phyloP scores from a whole-genome alignment of 2,329 filamentous ascomycete genomes.

The Didymella keratinophila region DNA sequence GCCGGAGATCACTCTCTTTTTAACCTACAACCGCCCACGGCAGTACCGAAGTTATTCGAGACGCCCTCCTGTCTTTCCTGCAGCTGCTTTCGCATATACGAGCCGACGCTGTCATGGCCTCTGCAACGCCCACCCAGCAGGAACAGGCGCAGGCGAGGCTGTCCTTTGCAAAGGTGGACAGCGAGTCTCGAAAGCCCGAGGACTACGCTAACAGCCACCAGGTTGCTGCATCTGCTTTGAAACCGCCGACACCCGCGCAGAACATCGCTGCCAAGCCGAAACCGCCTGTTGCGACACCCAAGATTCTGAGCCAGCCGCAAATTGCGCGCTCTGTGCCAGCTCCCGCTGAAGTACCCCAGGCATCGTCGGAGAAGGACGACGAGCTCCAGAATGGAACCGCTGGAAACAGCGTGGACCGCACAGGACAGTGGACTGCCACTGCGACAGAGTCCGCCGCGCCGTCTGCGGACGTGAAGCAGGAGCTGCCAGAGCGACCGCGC shows the following conservation, averaged over 20 bases:
- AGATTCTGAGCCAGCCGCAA: constrained; percentile 31
- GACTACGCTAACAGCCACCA: constrained; percentile 32
- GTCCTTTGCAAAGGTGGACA: constrained; percentile 78
- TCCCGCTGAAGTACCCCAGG: constrained; percentile 30
- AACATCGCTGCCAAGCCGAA: constrained; percentile 32
- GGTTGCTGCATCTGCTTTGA: constrained; percentile 53
- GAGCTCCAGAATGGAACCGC: constrained; percentile 15
- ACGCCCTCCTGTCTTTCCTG: constrained; percentile 13
- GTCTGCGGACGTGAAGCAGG: constrained; percentile 57
- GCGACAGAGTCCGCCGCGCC: constrained; percentile 31
- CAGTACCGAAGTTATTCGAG: not conserved
- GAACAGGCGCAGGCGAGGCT: constrained; percentile 58
- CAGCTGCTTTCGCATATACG: not conserved
- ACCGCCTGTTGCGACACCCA: constrained; percentile 39
- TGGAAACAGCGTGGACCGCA: constrained; percentile 29
- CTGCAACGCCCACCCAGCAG: constrained; percentile 38
- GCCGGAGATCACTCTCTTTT: constrained; percentile 42
- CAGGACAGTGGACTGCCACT: constrained; percentile 35
- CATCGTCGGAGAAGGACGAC: constrained; percentile 15
- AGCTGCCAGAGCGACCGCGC: constrained; percentile 37
- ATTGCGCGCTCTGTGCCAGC: constrained; percentile 29
- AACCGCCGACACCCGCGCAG: constrained; percentile 34
- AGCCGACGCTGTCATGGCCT: constrained; percentile 37
- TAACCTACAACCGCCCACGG: constrained; percentile 27
- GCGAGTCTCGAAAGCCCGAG: not conserved